Base-by-base conservation (phyloP, 306 rosid genomes). In the Begonia masoniana region DNA sequence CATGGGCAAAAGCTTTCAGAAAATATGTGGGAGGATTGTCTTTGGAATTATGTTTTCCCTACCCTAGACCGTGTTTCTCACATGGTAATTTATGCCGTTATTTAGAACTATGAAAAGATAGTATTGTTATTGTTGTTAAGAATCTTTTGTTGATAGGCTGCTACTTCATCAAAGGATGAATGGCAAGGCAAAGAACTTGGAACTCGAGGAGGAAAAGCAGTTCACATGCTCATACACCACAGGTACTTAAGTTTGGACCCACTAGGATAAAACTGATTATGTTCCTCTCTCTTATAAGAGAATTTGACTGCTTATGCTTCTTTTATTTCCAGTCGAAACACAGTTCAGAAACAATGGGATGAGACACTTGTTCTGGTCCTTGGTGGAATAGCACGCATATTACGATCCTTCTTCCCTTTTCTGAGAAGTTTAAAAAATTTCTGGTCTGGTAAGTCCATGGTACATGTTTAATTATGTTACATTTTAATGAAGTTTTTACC, bases 281-380 rank as follows among this genome's bases (percentile, higher is more conserved):
- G 15, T 26, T 58, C 31, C 41, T 5, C 12, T 13, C 54, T 43
- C 39, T 63, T 59, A 55, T 23, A 31, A 0, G 39, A 31, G 39
- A 31, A 31, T 31, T 31, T 31, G 39, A 31, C 39, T 21, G 24
- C 23, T 58, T 47, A n/a, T 57, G 12, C 58, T 78, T 59, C 47
- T 66, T 77, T 39, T 49, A 65, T 71, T 57, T 80, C 74, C 83
- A 89, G 97, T 74, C 97, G 97, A 58, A 89, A 89, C 76, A 89
- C 97, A 2, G 95, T 91, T 75, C 97, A 89, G 76, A 89, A 89
- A 70, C 97, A 89, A 73, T 89, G 97, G 97, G 97, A 89, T 66
- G 97, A 89, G 75, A 82, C 97, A 24, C 83, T 89, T 39, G 91
- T 85, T 61, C 80, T 89, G 45, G 95, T 89, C 70, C 83, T 85